Evolutionary conservation across 208 protist species (phyloP).

Genomic region (Herpetomonas samuelpessoai): DNA sequence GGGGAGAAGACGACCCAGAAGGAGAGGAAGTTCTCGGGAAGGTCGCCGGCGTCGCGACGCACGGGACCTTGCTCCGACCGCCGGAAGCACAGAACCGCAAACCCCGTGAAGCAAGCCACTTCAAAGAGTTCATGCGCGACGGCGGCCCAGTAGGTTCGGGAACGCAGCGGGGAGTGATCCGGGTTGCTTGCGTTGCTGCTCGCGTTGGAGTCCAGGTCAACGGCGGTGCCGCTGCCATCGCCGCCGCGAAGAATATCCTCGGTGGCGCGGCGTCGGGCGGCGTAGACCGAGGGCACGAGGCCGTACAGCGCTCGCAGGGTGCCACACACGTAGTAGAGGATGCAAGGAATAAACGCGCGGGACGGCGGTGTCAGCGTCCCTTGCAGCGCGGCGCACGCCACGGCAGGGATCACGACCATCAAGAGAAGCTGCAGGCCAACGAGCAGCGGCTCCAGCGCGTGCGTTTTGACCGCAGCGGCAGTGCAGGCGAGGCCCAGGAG

Average conservation of each 20-base stretch:
- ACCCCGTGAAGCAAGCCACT: conserved; percentile 32
- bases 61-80: conserved; percentile 18
- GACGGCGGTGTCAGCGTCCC: conserved; percentile 16
- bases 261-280: conserved; percentile 5
- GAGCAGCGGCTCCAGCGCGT: conserved; percentile 15
- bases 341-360: conserved; percentile 31
- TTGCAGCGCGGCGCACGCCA: conserved; percentile 39
- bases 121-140: conserved; percentile 25
- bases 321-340: conserved; percentile 29
- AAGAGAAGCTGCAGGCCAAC: conserved; percentile 20
- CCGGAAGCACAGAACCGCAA: conserved; percentile 29
- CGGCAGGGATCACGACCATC: conserved; percentile 14
- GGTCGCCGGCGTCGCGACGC: not conserved
- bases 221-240: not conserved
- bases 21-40: conserved; percentile 13
- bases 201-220: not conserved
- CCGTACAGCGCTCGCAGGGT: conserved; percentile 20
- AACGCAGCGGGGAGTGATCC: conserved; percentile 12
- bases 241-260: not conserved
- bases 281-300: conserved; percentile 33
- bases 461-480: conserved; percentile 10
- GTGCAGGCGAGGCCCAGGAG: conserved; percentile 10
- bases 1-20: conserved; percentile 61
- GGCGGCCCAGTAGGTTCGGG: conserved; percentile 17
- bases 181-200: not conserved